Evolutionary conservation across 2,329 filamentous ascomycete species (phyloP).

Genomic region (Camptophora hylomeconis): DNA sequence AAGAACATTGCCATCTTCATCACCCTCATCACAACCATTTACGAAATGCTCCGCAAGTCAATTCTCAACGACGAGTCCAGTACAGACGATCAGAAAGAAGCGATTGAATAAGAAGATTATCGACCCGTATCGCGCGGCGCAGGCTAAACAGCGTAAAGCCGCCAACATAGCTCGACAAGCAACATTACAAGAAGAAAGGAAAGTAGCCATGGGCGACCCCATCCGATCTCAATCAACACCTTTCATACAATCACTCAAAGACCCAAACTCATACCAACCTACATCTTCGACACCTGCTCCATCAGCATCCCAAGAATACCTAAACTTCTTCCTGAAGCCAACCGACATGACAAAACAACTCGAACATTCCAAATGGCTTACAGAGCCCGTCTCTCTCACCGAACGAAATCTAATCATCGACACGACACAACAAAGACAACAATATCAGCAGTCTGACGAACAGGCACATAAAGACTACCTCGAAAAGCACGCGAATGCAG

Average conservation of each 20-base stretch:
- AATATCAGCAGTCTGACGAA: conserved; percentile 25
- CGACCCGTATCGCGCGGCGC: conserved; percentile 71
- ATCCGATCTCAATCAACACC: conserved; percentile 67
- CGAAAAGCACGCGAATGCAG: conserved; percentile 50
- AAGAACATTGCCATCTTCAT: conserved; percentile 12
- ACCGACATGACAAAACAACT: conserved; percentile 55
- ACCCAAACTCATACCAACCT: conserved; percentile 37
- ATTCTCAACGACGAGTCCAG: conserved; percentile 38
- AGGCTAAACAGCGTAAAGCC: conserved; percentile 70
- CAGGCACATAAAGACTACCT: conserved; percentile 33
- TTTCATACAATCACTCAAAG: conserved; percentile 69
- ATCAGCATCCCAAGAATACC: conserved; percentile 25
- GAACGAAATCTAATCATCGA: conserved; percentile 5
- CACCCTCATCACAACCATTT: conserved; percentile 11
- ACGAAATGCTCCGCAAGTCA: conserved; percentile 16
- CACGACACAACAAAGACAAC: conserved; percentile 22
- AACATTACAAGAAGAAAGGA: conserved; percentile 52
- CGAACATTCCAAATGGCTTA: conserved; percentile 54
- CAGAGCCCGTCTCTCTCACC: conserved; percentile 22
- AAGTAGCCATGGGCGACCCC: conserved; percentile 58
- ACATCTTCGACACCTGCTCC: conserved; percentile 13
- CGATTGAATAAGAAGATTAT: conserved; percentile 11
- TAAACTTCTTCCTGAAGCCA: conserved; percentile 66
- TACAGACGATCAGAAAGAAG: conserved; percentile 24
- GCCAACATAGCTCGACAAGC: conserved; percentile 66